Conservation (phyloP, 768 basidiomycete species). For the Cystobasidiopsis lactophilus region DNA sequence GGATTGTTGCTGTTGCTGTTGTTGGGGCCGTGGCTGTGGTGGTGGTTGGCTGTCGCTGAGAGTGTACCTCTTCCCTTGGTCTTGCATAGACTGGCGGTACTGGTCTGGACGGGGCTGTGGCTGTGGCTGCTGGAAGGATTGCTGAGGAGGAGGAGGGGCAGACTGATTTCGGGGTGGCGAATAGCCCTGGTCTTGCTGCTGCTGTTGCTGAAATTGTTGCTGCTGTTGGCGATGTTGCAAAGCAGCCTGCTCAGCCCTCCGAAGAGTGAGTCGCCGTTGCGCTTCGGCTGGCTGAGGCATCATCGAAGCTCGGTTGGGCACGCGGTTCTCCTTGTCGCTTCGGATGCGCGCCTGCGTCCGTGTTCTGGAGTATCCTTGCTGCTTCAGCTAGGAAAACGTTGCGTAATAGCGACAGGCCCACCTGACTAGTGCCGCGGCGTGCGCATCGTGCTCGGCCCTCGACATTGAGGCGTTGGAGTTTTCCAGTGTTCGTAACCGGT, state of each 20-base stretch:
- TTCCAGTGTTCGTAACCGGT: slow-evolving; percentile 47
- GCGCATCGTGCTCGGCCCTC: slow-evolving; percentile 52
- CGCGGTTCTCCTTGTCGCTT: background rate
- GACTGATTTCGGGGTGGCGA: no score
- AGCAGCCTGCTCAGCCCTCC: slow-evolving; percentile 17
- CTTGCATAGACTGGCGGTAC: background rate
- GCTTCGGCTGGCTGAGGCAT: background rate
- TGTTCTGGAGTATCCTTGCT: background rate
- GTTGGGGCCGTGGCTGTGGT: no score
- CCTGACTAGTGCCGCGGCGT: slow-evolving; percentile 21
- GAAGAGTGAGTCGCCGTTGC: slow-evolving; percentile 12
- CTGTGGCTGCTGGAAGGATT: no score
- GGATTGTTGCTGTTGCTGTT: no score
- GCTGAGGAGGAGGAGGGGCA: no score
- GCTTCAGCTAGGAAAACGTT: background rate
- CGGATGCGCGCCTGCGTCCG: background rate
- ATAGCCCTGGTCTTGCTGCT: background rate
- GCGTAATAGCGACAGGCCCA: background rate
- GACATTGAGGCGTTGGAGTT: slow-evolving; percentile 42
- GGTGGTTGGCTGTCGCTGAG: no score
- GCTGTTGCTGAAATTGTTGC: background rate
- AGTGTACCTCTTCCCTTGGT: no score
- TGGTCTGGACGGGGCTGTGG: background rate
- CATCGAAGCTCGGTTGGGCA: no score
- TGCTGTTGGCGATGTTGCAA: background rate